These are phyloP conservation scores for Bonia amplexicaulis DNA, from an alignment of 176 grass and related monocot genomes.

Conservation along the genomic window DNA sequence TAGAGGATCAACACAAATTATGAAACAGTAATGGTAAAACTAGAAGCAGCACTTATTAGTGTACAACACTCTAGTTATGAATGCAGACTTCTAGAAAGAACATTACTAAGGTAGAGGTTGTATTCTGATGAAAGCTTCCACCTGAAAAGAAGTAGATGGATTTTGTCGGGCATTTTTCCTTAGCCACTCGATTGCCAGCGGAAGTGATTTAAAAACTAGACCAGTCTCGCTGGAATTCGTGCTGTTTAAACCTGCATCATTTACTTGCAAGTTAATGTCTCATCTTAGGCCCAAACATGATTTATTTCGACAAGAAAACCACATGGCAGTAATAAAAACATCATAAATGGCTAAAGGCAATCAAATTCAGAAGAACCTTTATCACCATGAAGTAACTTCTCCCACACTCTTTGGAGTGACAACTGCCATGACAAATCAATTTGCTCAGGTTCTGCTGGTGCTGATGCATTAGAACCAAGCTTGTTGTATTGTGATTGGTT, in stretches of 20 bases:
- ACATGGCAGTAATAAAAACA: not conserved
- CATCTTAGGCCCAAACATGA: not conserved
- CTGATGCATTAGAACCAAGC: slow-evolving; percentile 62
- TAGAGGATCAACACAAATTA: not conserved
- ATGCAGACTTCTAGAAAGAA: not conserved
- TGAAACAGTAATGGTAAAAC: not conserved
- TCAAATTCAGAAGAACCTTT: slow-evolving; percentile 40
- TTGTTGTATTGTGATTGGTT: slow-evolving; percentile 92
- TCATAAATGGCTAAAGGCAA: not conserved
- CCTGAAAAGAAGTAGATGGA: slow-evolving; percentile 57
- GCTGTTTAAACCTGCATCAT: slow-evolving; percentile 44
- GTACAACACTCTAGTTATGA: not conserved
- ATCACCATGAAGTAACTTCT: slow-evolving; percentile 52
- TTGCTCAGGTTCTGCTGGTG: slow-evolving; percentile 70
- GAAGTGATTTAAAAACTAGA: slow-evolving; percentile 69
- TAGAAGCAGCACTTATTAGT: not conserved
- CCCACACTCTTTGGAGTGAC: slow-evolving; percentile 75
- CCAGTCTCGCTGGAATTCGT: slow-evolving; percentile 28
- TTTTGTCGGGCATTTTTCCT: slow-evolving; percentile 54
- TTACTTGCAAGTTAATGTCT: not conserved
- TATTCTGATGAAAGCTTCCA: slow-evolving; percentile 20
- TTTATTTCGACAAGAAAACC: not conserved
- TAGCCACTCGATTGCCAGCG: slow-evolving; percentile 73
- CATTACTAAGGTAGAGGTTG: not conserved
- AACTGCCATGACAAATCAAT: slow-evolving; percentile 92